Percentiles rank a stretch among this genome's conserved stretches.
These are phyloP conservation scores for Fusarium citri DNA, from an alignment of 2,329 filamentous ascomycete species.

Conservation along the genomic window DNA sequence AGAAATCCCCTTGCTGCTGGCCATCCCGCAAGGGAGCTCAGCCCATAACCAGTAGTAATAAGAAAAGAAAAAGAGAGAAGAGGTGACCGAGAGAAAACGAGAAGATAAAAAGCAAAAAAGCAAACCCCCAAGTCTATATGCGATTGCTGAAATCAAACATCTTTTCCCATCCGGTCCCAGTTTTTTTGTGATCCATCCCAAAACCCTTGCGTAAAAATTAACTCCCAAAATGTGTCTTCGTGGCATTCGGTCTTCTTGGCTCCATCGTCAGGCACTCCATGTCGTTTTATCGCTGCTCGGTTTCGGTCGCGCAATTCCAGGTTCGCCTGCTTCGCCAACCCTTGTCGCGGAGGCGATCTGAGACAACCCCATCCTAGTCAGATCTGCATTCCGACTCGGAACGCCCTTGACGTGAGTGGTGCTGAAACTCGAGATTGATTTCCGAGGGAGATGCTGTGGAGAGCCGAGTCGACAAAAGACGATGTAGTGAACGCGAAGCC, in stretches of 20 bases:
- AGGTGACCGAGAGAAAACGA: conserved; percentile 23
- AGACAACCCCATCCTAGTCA: conserved; percentile 48
- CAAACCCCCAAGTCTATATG: conserved; percentile 47
- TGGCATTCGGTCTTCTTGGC: conserved; percentile 25
- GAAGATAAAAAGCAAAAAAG: conserved; percentile 25
- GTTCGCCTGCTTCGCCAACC: conserved; percentile 14
- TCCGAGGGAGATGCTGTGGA: conserved; percentile 23
- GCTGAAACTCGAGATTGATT: conserved; percentile 17
- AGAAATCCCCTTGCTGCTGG: conserved; percentile 34
- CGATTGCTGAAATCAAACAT: conserved; percentile 41
- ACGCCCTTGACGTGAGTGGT: conserved; percentile 40
- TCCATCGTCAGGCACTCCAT: conserved; percentile 1
- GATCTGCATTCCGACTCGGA: conserved; percentile 48
- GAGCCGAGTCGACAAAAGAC: conserved; percentile 10
- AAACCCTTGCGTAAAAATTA: conserved; percentile 33
- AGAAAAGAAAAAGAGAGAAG: conserved; percentile 35
- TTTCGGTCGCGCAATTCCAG: conserved; percentile 19
- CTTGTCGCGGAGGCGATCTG: conserved; percentile 40
- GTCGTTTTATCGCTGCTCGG: conserved; percentile 14
- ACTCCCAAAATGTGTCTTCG: conserved; percentile 30
- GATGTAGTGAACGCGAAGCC: conserved; percentile 13
- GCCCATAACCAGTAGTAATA: conserved; percentile 17
- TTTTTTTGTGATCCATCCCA: conserved; percentile 44
- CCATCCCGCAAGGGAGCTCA: conserved; percentile 38
- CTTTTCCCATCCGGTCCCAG: conserved; percentile 46